Conservation (phyloP, 2,329 filamentous ascomycete species). For the Coniochaeta hoffmannii region DNA sequence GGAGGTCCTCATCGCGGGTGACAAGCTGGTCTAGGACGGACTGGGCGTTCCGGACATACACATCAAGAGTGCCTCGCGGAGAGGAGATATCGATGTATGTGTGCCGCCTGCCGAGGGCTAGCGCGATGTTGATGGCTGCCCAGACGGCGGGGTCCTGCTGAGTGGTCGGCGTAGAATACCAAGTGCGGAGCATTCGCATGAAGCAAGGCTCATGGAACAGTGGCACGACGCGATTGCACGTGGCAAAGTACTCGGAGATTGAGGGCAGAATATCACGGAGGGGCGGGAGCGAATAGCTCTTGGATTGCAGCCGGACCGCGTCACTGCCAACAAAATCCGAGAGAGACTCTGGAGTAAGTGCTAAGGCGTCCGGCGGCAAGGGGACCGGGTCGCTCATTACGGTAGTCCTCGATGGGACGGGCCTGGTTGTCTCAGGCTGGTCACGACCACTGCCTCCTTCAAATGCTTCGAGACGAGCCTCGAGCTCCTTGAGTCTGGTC, state of each 20-base stretch:
- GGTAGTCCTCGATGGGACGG: neutral
- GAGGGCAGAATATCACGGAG: conserved; percentile 10
- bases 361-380: neutral
- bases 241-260: conserved; percentile 12
- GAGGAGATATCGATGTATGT: conserved; percentile 1
- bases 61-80: neutral
- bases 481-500: neutral
- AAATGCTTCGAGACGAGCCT: neutral
- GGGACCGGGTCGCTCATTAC: neutral
- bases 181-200: conserved; percentile 13
- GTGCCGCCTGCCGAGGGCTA: conserved; percentile 10
- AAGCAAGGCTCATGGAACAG: conserved; percentile 12
- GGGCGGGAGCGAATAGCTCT: conserved; percentile 8
- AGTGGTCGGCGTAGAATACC: conserved; percentile 7
- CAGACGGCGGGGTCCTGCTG: conserved; percentile 14
- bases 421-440: neutral
- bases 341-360: neutral
- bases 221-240: conserved; percentile 12
- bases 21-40: conserved; percentile 14
- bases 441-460: neutral
- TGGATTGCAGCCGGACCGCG: neutral
- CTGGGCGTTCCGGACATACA: conserved; percentile 9
- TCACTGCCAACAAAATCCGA: neutral
- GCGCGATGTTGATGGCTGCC: conserved; percentile 17
- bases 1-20: conserved; percentile 12